Base-by-base conservation (phyloP, 176 grass and related monocot species). In the Hsuehochloa calcarea region DNA sequence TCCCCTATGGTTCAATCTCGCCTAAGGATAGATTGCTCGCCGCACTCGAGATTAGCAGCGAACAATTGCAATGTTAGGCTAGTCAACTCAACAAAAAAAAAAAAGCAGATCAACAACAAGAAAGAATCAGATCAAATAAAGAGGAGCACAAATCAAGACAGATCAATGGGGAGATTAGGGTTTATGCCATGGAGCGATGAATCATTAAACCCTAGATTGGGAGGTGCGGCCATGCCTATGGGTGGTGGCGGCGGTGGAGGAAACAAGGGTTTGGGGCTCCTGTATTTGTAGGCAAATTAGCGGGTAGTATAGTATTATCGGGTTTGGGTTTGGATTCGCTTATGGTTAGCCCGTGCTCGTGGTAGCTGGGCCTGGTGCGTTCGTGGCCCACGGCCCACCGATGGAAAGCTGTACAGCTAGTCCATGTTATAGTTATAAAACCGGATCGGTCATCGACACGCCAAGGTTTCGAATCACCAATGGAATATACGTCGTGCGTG, bases 31-130 rank as follows among this genome's bases (percentile, higher is more conserved):
- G 90, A 91, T 91, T 67, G 71, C 56, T 77, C 82, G 72, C 56
- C 77, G 70, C 82, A 88, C 23, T 70, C 5, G 40, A 74, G 55
- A 43, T 35, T 76, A 26, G 86, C 86, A 56, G 58, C 90, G 72
- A 87, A 78, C 72, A 82, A 91, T 82, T 78, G 90, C 86, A 88
- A 91, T 85, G 68, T 85, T 88, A 91, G 90, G 90, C 90, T 6
- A 35, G 29, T 14, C 3, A 5, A 1, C 9, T 12, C 2, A 14
- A 1, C 14, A 15, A 39, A 6, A 15, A 4, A 3, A 19, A 23
- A 35, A 22, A 3, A 75, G 10, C 9, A 78, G 54, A 72, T 65
- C 81, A 58, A 35, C 22, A 19, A 5, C 17, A 35, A 9, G 0
- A 10, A 4, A 22, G 11, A 34, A n/a, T 15, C 3, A 25, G 70